Evolutionary conservation across 2,329 filamentous ascomycete species (phyloP), one percentile per base, ranked within the genome.

Genomic region (Leptodontidium sp.): DNA sequence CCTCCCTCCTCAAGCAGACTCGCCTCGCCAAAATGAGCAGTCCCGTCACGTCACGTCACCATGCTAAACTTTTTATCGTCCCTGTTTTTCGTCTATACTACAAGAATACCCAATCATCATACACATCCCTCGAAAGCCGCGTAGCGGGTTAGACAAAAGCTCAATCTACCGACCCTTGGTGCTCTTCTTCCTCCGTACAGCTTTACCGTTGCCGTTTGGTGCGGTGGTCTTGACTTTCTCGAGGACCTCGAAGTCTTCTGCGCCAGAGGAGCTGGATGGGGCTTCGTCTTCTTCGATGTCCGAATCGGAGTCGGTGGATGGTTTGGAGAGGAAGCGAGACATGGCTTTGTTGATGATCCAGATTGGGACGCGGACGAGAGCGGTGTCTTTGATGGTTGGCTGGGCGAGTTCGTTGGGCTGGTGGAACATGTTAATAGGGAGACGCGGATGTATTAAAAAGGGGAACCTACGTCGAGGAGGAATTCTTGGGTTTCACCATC

Each of bases 401-500:
- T 86, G 84, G 55, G 87, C 85, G 69, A 99, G 90, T 79, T 98
- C 93, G 69, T 94, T 88, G 77, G 89, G 88, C 92, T 95, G 71
- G 11, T 15, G 38, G 4, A 21, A 21, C n/a, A 40, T 64, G 63
- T 74, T 71, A 71, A 71, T 71, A n/a, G 26, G 26, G 9, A 49
- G 71, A 79, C 74, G 78, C 58, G 66, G 21, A 50, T 63, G 9
- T n/a, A 61, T 6, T 65, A 59, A 35, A 59, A 38, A 4, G 32
- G 17, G n/a, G 17, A 17, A 87, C 91, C 85, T 82, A 98, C 90
- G 79, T 99, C 95, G 69, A 99, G 89, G 72, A 98, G 83, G 78
- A 91, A 97, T 78, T 98, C 93, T 74, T 92, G 88, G 40, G 89
- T 87, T 66, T 92, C 89, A 64, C 96, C 96, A 29, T 98, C 93